These are phyloP conservation scores for Capsicum pubescens DNA, from an alignment of 257 asterid genomes.

Conservation along the genomic window DNA sequence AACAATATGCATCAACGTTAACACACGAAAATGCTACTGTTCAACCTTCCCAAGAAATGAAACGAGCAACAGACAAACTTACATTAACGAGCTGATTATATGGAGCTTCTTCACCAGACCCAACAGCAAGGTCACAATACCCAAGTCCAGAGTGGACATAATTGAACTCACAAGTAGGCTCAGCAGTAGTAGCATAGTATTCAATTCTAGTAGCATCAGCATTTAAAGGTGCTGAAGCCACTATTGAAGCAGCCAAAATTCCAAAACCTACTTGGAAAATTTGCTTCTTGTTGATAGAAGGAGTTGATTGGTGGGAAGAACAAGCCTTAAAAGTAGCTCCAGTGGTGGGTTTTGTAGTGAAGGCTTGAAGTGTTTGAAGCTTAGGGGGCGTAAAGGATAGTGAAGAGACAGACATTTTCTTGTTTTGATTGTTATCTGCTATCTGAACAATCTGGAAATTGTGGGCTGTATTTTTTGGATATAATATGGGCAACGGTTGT, in stretches of 20 bases:
- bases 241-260: slow-evolving; percentile 67
- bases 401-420: slow-evolving; percentile 64
- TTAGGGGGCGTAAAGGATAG: slow-evolving; percentile 51
- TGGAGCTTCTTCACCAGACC: slow-evolving; percentile 80
- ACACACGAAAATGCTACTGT: background rate
- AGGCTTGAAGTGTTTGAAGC: slow-evolving; percentile 39
- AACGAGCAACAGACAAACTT: background rate
- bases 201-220: slow-evolving; percentile 84
- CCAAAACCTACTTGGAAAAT: slow-evolving; percentile 63
- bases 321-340: slow-evolving; percentile 41
- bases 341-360: slow-evolving; percentile 27
- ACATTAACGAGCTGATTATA: slow-evolving; percentile 74
- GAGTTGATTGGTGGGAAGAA: slow-evolving; percentile 39
- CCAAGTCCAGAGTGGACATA: slow-evolving; percentile 84
- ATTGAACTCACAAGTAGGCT: slow-evolving; percentile 80
- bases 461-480: slow-evolving; percentile 41
- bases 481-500: background rate
- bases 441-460: slow-evolving; percentile 24
- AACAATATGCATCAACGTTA: background rate
- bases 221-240: slow-evolving; percentile 64
- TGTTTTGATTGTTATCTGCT: background rate
- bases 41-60: background rate
- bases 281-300: slow-evolving; percentile 47
- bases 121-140: slow-evolving; percentile 76
- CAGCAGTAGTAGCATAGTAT: slow-evolving; percentile 83